A percentile compares a stretch with the other conserved stretches of the same genome.
These are phyloP conservation scores for Coffea canephora DNA, from an alignment of 257 asterid genomes.

Conservation along the genomic window DNA sequence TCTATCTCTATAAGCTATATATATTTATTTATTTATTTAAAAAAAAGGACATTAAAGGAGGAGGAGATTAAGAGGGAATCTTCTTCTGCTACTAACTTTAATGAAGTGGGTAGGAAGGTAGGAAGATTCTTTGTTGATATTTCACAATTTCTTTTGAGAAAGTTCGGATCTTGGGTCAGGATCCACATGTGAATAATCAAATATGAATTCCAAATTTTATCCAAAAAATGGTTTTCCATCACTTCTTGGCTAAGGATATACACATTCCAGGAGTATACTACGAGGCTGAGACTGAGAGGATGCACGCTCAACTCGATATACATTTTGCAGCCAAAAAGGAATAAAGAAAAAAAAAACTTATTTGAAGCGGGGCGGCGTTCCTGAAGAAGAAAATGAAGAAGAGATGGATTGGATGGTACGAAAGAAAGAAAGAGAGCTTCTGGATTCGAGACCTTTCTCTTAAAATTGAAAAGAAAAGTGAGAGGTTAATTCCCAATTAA, in stretches of 20 bases:
- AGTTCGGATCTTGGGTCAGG: constrained; percentile 34
- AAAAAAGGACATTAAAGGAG: constrained; percentile 51
- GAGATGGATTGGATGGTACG: no score
- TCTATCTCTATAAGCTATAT: background rate
- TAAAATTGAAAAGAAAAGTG: no score
- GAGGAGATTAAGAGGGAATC: constrained; percentile 43
- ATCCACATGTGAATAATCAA: constrained; percentile 12
- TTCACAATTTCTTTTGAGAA: constrained; percentile 12
- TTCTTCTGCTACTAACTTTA: constrained; percentile 86
- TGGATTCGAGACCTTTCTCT: no score
- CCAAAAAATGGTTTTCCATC: background rate
- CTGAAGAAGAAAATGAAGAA: no score
- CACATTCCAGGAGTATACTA: no score
- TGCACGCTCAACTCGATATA: no score
- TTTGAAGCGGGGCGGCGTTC: no score
- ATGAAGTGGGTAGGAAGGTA: constrained; percentile 82
- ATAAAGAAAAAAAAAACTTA: background rate
- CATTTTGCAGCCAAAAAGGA: background rate
- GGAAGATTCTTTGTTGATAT: constrained; percentile 47
- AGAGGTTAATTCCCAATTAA: no score
- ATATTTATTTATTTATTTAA: no score
- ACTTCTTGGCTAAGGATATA: background rate
- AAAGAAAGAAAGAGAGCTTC: no score
- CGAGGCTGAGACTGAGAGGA: no score
- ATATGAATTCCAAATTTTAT: background rate